Evolutionary conservation across 2,329 filamentous ascomycete species (phyloP).

Genomic region (Aureobasidium subglaciale): DNA sequence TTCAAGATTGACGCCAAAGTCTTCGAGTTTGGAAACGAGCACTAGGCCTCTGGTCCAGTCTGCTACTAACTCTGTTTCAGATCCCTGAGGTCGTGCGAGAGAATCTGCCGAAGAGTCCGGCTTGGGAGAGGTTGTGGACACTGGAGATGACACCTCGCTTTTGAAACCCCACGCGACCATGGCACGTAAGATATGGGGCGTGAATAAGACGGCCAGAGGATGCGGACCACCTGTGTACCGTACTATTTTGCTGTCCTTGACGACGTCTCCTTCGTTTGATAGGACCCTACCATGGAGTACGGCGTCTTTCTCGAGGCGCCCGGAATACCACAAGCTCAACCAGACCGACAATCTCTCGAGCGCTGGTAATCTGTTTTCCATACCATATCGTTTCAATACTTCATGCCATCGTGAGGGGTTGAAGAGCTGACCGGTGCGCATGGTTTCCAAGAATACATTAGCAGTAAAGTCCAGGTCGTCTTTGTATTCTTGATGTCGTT

Average conservation of each 20-base stretch:
- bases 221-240: neutral
- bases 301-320: neutral
- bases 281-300: no score
- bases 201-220: constrained; percentile 21
- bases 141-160: constrained; percentile 2
- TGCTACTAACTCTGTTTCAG: neutral
- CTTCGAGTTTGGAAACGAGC: constrained; percentile 23
- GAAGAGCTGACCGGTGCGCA: constrained; percentile 32
- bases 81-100: neutral
- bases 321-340: constrained; percentile 33
- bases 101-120: neutral
- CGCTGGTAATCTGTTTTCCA: constrained; percentile 45
- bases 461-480: constrained; percentile 41
- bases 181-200: constrained; percentile 22
- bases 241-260: neutral
- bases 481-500: constrained; percentile 16
- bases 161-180: constrained; percentile 30
- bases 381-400: constrained; percentile 53
- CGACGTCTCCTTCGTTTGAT: neutral
- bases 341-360: constrained; percentile 46
- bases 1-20: constrained; percentile 21
- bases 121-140: neutral
- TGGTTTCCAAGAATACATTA: constrained; percentile 43
- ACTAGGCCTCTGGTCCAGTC: constrained; percentile 27
- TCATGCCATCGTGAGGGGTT: constrained; percentile 49